phyloP scores from a whole-genome alignment of 352 stramenopile species.

The Globisporangium alternatum region DNA sequence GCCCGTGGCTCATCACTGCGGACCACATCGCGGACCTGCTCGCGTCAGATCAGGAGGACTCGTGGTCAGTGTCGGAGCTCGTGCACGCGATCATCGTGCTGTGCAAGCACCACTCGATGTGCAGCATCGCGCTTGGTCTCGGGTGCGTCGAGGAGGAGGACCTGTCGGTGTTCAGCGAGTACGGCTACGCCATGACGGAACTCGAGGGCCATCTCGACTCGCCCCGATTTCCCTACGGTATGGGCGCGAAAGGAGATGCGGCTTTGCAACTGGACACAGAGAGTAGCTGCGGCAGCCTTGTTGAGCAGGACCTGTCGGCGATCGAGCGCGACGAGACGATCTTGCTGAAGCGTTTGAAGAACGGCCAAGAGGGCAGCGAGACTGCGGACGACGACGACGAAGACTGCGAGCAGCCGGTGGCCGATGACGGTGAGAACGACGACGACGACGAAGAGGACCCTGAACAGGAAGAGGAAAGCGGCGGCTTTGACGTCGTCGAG shows the following conservation, averaged over 20 bases:
- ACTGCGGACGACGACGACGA: slow-evolving; percentile 53
- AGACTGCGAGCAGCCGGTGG: slow-evolving; percentile 14
- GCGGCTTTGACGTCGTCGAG: slow-evolving; percentile 55
- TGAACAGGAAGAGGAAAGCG: slow-evolving; percentile 27
- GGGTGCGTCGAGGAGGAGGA: slow-evolving; percentile 79
- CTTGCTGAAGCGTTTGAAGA: slow-evolving; percentile 62
- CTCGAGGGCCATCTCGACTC: slow-evolving; percentile 7
- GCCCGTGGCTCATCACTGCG: slow-evolving; percentile 77
- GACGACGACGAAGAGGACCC: slow-evolving; percentile 23
- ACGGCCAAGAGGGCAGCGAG: slow-evolving; percentile 59
- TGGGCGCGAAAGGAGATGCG: slow-evolving; percentile 17
- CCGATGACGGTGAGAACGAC: slow-evolving; percentile 11
- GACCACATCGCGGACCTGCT: slow-evolving; percentile 77
- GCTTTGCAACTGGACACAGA: slow-evolving; percentile 16
- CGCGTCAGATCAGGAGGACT: slow-evolving; percentile 64
- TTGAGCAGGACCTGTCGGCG: slow-evolving; percentile 58
- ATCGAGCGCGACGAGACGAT: slow-evolving; percentile 78
- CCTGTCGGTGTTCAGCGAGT: slow-evolving; percentile 61
- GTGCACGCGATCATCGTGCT: slow-evolving; percentile 86
- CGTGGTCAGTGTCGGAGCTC: slow-evolving; percentile 85
- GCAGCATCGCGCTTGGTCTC: slow-evolving; percentile 71
- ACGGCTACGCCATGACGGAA: slow-evolving; percentile 35
- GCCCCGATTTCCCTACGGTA: slow-evolving; percentile 24
- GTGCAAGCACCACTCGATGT: slow-evolving; percentile 82
- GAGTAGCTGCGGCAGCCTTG: slow-evolving; percentile 46